These are phyloP conservation scores for Chlamydomonas reinhardtii DNA, from an alignment of 163 green algal species.

Conservation along the genomic window DNA sequence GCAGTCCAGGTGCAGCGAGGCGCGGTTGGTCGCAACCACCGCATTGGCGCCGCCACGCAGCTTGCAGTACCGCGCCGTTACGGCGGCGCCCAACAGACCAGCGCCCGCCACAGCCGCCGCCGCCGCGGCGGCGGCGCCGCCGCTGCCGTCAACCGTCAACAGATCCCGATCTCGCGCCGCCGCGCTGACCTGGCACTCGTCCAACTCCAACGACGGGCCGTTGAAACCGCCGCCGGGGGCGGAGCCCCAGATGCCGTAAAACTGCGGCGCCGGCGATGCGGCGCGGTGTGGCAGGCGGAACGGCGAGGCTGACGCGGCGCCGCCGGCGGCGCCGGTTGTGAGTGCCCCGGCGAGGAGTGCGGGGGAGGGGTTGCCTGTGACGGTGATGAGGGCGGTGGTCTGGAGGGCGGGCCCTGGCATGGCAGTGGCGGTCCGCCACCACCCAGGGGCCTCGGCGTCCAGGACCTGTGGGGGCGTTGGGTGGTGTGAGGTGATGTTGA, in stretches of 20 bases:
- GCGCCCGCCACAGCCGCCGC: neutral
- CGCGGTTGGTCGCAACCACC: neutral
- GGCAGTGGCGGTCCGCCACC: constrained; percentile 22
- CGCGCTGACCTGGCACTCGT: constrained; percentile 16
- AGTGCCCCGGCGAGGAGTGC: neutral
- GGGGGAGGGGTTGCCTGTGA: neutral
- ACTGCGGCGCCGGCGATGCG: neutral
- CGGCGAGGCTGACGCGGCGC: neutral
- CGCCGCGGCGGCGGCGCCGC: neutral
- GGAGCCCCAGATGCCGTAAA: neutral
- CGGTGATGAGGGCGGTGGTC: constrained; percentile 5
- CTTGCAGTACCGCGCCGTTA: constrained; percentile 20
- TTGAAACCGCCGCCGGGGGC: neutral
- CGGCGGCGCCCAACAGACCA: neutral
- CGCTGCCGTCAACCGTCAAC: constrained; percentile 2
- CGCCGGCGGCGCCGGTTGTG: neutral
- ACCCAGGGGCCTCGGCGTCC: constrained; percentile 11
- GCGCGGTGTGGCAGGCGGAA: neutral
- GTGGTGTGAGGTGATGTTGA: too few species aligned
- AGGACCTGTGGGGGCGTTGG: constrained; percentile 16
- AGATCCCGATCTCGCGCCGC: constrained; percentile 21
- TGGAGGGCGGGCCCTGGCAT: constrained; percentile 23
- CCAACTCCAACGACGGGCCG: constrained; percentile 21
- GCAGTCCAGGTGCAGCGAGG: constrained; percentile 32
- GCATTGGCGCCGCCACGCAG: constrained; percentile 28